A percentile compares a stretch with the other conserved stretches of the same genome.
These are phyloP conservation scores for Penicillium roqueforti DNA, from an alignment of 495 filamentous ascomycete genomes.

Conservation along the genomic window DNA sequence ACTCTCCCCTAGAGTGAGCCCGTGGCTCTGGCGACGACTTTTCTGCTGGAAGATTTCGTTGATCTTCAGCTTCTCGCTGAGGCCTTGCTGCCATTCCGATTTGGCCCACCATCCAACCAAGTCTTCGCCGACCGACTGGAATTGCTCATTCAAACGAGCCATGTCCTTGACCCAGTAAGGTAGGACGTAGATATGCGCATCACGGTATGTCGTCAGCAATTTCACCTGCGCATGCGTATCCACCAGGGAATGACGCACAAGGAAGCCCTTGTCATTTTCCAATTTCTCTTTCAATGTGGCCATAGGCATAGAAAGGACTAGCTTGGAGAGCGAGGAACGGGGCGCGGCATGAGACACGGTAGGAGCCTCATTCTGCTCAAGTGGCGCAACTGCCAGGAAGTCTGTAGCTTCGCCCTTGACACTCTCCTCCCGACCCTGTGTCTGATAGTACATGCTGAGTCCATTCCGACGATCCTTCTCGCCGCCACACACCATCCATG, in stretches of 20 bases:
- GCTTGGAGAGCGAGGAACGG: constrained; percentile 56
- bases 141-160: constrained; percentile 65
- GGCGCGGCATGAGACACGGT: constrained; percentile 52
- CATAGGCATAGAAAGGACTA: constrained; percentile 75
- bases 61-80: constrained; percentile 72
- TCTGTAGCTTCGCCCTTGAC: constrained; percentile 90
- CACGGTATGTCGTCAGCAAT: constrained; percentile 74
- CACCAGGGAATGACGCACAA: constrained; percentile 67
- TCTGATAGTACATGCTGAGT: constrained; percentile 84
- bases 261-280: constrained; percentile 64
- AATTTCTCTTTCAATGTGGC: constrained; percentile 78
- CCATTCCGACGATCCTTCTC: constrained; percentile 65
- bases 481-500: constrained; percentile 79
- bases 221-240: constrained; percentile 66
- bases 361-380: constrained; percentile 46
- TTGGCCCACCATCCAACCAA: constrained; percentile 95
- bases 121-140: constrained; percentile 88
- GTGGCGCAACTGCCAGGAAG: constrained; percentile 70
- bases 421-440: constrained; percentile 61
- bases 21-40: constrained; percentile 19
- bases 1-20: constrained; percentile 29
- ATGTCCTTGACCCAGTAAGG: constrained; percentile 89
- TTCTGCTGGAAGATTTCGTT: constrained; percentile 54
- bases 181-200: constrained; percentile 90
- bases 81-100: constrained; percentile 78